Percentiles rank a stretch among this genome's conserved stretches.
phyloP scores from a whole-genome alignment of 805 yeast genomes.

The Metschnikowia continentalis region DNA sequence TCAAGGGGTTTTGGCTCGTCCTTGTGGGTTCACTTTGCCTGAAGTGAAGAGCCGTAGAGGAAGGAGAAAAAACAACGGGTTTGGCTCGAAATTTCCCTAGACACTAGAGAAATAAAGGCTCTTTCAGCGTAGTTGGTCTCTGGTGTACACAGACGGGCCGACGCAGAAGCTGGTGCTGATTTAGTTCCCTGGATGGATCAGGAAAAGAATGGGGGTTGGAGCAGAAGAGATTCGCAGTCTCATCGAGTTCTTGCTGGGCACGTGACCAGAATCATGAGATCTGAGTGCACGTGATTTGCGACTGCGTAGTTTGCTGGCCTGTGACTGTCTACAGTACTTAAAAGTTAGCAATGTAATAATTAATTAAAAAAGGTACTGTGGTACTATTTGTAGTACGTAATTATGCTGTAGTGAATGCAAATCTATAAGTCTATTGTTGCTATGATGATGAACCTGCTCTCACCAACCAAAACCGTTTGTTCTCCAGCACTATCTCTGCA shows the following conservation, averaged over 20 bases:
- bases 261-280: background rate
- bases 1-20: background rate
- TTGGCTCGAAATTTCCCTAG: background rate
- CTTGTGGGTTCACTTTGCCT: slow-evolving; percentile 1
- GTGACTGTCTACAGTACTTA: background rate
- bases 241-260: slow-evolving; percentile 2
- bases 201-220: slow-evolving; percentile 2
- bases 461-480: slow-evolving; percentile 54
- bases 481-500: slow-evolving; percentile 47
- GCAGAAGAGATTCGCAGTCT: slow-evolving; percentile 5
- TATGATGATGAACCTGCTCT: slow-evolving; percentile 6
- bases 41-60: slow-evolving; percentile 3
- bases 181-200: background rate
- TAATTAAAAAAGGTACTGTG: too few relatives aligned
- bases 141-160: background rate
- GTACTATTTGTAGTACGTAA: too few relatives aligned
- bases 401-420: background rate
- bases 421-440: slow-evolving; percentile 4
- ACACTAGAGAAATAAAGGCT: background rate
- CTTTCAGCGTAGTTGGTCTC: background rate
- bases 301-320: background rate
- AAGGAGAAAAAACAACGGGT: background rate
- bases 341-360: too few relatives aligned
- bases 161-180: slow-evolving; percentile 1
- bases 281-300: background rate